Conservation (phyloP, 345 rosid genomes). For the Salix suchowensis region DNA sequence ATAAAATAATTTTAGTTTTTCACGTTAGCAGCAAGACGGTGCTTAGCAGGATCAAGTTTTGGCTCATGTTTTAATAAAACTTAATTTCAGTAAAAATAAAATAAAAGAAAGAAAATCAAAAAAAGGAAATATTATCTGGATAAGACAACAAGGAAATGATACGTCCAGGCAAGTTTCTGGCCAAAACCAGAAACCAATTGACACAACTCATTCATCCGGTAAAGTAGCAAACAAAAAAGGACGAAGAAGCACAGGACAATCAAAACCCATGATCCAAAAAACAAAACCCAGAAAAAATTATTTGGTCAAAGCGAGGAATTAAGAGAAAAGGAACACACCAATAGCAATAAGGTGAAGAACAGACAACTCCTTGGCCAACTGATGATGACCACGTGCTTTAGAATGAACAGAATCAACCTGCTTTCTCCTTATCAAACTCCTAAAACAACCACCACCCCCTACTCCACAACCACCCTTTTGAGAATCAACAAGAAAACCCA, state of each 20-base stretch:
- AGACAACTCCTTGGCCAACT: slow-evolving; percentile 31
- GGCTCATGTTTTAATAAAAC: background rate
- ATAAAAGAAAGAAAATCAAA: background rate
- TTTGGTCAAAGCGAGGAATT: background rate
- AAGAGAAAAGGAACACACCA: slow-evolving; percentile 6
- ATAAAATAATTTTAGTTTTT: background rate
- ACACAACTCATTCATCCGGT: background rate
- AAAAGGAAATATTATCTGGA: background rate
- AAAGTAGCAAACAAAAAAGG: background rate
- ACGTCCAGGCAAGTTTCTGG: too few species aligned
- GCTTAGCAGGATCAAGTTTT: background rate
- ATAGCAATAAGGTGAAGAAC: slow-evolving; percentile 30
- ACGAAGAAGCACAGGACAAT: background rate
- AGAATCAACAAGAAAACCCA: slow-evolving; percentile 25
- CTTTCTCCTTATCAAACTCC: slow-evolving; percentile 29
- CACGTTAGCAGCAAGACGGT: background rate
- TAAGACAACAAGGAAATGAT: background rate
- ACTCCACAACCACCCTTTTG: slow-evolving; percentile 10
- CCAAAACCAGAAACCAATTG: background rate
- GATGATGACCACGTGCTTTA: slow-evolving; percentile 14
- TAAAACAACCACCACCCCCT: slow-evolving; percentile 22
- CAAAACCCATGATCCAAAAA: background rate
- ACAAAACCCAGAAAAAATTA: too few species aligned
- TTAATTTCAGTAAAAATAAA: background rate
- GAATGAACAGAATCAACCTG: slow-evolving; percentile 30